These are phyloP conservation scores for Penicillium brasilianum DNA, from an alignment of 2,329 filamentous ascomycete genomes.

Conservation along the genomic window DNA sequence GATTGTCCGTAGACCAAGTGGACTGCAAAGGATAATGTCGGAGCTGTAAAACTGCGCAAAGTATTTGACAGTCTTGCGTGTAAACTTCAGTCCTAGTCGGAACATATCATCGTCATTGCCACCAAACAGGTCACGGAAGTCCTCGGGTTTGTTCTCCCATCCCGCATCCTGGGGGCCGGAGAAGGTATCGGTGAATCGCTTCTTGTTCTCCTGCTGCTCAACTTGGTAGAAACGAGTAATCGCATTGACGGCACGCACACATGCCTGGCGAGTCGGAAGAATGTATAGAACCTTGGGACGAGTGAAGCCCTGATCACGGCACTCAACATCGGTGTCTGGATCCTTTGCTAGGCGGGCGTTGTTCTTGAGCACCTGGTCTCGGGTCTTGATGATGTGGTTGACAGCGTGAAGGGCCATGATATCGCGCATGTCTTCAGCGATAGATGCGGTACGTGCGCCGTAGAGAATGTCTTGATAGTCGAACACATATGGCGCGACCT, in stretches of 20 bases:
- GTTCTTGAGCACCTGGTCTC: slow-evolving; percentile 90
- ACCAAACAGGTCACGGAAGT: slow-evolving; percentile 87
- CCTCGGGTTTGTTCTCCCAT: slow-evolving; percentile 75
- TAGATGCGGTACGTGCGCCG: slow-evolving; percentile 71
- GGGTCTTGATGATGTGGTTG: slow-evolving; percentile 92
- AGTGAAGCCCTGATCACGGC: slow-evolving; percentile 93
- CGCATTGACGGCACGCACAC: slow-evolving; percentile 75
- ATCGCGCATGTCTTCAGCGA: slow-evolving; percentile 71
- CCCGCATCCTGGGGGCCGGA: slow-evolving; percentile 71
- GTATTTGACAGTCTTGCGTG: slow-evolving; percentile 91
- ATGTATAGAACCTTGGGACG: slow-evolving; percentile 91
- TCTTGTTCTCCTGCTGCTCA: slow-evolving; percentile 93
- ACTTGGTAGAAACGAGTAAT: slow-evolving; percentile 78
- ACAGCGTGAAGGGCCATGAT: slow-evolving; percentile 81
- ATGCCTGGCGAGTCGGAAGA: slow-evolving; percentile 85
- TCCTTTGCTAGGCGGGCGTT: slow-evolving; percentile 77
- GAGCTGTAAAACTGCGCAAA: slow-evolving; percentile 96
- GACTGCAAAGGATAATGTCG: slow-evolving; percentile 90
- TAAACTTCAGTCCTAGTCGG: slow-evolving; percentile 93
- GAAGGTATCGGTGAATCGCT: slow-evolving; percentile 87
- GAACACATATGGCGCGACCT: slow-evolving; percentile 74
- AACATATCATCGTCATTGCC: slow-evolving; percentile 99
- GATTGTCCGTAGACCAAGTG: slow-evolving; percentile 85
- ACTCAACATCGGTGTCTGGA: slow-evolving; percentile 69
- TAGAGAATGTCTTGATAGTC: slow-evolving; percentile 82